Evolutionary conservation across 352 stramenopile species (phyloP).

Genomic region (Globisporangium mamillatum): DNA sequence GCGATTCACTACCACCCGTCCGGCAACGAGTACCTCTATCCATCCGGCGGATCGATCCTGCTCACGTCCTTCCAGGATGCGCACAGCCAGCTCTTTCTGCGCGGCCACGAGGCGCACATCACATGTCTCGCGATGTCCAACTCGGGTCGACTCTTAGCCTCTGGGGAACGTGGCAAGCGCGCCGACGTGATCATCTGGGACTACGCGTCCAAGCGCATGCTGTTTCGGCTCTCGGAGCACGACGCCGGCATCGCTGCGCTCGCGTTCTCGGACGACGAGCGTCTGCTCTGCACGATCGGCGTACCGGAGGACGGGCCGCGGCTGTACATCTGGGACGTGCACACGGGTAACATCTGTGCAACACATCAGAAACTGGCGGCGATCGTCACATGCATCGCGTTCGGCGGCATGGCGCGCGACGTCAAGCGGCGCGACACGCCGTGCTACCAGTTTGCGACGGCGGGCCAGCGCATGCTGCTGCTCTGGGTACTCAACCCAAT

Average conservation of each 20-base stretch:
- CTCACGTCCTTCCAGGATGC: slow-evolving; percentile 71
- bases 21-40: slow-evolving; percentile 81
- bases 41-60: slow-evolving; percentile 85
- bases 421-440: slow-evolving; percentile 88
- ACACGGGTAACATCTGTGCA: slow-evolving; percentile 85
- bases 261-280: slow-evolving; percentile 90
- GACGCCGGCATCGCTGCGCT: slow-evolving; percentile 86
- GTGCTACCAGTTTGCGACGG: slow-evolving; percentile 89
- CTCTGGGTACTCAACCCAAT: slow-evolving; percentile 89
- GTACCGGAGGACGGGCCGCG: slow-evolving; percentile 64
- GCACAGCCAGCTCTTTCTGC: slow-evolving; percentile 81
- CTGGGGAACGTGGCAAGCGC: slow-evolving; percentile 72
- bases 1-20: slow-evolving; percentile 85
- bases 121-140: slow-evolving; percentile 75
- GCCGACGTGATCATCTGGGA: slow-evolving; percentile 92
- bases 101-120: slow-evolving; percentile 82
- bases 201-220: slow-evolving; percentile 53
- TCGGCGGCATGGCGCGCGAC: slow-evolving; percentile 85
- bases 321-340: slow-evolving; percentile 90
- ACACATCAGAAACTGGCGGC: slow-evolving; percentile 70
- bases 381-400: slow-evolving; percentile 61
- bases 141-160: slow-evolving; percentile 79
- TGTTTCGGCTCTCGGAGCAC: slow-evolving; percentile 89
- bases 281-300: slow-evolving; percentile 81
- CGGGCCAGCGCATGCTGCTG: slow-evolving; percentile 63